phyloP scores from a whole-genome alignment of 176 grass and related monocot genomes.

The Rhynchospora pubera region DNA sequence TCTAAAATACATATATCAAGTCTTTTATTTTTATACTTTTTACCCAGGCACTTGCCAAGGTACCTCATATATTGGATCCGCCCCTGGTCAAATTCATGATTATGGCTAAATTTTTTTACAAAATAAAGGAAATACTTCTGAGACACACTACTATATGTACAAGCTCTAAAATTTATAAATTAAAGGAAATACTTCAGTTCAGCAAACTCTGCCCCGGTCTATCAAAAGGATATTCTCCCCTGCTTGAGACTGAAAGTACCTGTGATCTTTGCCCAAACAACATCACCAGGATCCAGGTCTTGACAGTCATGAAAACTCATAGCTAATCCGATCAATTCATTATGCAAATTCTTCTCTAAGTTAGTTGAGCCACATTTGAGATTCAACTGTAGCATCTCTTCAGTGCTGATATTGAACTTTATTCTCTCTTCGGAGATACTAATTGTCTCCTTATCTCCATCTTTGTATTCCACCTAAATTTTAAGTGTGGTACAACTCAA shows the following conservation, averaged over 20 bases:
- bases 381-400: slow-evolving; percentile 59
- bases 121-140: not conserved
- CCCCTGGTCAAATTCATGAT: not conserved
- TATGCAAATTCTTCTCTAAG: slow-evolving; percentile 57
- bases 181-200: not conserved
- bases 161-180: not conserved
- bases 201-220: not conserved
- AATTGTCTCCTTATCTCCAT: slow-evolving; percentile 68
- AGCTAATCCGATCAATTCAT: slow-evolving; percentile 86
- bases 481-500: not conserved
- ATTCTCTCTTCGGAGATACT: slow-evolving; percentile 60
- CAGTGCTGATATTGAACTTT: slow-evolving; percentile 61
- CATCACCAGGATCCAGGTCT: slow-evolving; percentile 75
- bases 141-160: not conserved
- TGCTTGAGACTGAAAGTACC: slow-evolving; percentile 35
- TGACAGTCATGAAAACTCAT: slow-evolving; percentile 88
- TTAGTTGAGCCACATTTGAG: slow-evolving; percentile 64
- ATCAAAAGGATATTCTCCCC: not conserved
- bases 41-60: too few species aligned
- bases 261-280: slow-evolving; percentile 99
- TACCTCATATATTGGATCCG: too few species aligned
- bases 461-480: slow-evolving; percentile 71
- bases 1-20: too few species aligned
- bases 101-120: not conserved
- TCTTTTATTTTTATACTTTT: too few species aligned